Evolutionary conservation across 306 rosid genomes (phyloP).

Genomic region (Citrullus amarus): DNA sequence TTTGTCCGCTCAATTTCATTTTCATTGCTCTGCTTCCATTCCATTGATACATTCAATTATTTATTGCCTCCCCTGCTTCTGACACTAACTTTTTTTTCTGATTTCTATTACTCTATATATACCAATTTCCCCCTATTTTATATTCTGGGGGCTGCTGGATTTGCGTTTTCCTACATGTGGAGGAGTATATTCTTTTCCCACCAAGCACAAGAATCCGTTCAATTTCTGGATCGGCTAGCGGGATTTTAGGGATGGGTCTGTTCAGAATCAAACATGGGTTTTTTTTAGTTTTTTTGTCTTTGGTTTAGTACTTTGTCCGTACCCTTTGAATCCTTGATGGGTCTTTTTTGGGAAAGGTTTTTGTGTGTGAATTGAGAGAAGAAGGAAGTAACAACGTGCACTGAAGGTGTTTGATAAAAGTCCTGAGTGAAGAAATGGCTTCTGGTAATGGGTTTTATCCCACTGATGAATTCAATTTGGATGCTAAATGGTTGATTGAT

Average conservation of each 20-base stretch:
- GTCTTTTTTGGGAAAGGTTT: neutral
- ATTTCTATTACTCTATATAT: conserved; percentile 1
- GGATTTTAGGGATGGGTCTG: conserved; percentile 50
- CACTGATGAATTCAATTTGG: conserved; percentile 4
- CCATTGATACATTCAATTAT: neutral
- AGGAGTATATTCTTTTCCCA: conserved; percentile 47
- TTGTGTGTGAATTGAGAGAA: neutral
- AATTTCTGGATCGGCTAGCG: conserved; percentile 25
- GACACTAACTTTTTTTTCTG: conserved; percentile 33
- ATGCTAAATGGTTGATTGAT: conserved; percentile 57
- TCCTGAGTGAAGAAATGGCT: conserved; percentile 42
- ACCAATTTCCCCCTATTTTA: conserved; percentile 10
- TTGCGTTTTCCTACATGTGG: conserved; percentile 38
- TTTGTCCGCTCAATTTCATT: conserved; percentile 15
- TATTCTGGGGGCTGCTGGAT: conserved; percentile 30
- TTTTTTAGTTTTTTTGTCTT: conserved; percentile 15
- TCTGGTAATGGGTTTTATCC: conserved; percentile 74
- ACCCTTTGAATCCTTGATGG: neutral
- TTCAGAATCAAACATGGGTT: conserved; percentile 17
- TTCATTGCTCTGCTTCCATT: conserved; percentile 14
- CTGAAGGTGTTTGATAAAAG: conserved; percentile 6
- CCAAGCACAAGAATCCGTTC: conserved; percentile 31
- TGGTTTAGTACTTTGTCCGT: neutral
- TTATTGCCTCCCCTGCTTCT: conserved; percentile 17
- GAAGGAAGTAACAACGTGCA: neutral